phyloP scores from a whole-genome alignment of 192 early-diverging fungal species.

The Dissophora ornata region DNA sequence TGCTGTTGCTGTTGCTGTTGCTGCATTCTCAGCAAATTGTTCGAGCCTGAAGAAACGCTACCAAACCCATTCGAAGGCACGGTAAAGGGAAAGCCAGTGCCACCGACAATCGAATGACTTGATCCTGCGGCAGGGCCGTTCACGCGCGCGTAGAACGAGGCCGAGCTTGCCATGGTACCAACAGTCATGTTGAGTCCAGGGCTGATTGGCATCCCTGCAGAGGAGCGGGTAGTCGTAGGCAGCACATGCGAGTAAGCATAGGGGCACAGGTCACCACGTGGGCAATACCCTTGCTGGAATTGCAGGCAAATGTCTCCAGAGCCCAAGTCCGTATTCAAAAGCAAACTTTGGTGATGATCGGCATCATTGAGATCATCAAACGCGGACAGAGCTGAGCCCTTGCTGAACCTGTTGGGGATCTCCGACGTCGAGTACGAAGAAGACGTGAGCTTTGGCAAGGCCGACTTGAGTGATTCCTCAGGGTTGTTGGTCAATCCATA shows the following conservation, averaged over 20 bases:
- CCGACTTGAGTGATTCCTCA: constrained; percentile 43
- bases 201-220: constrained; percentile 27
- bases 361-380: constrained; percentile 32
- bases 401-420: constrained; percentile 43
- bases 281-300: constrained; percentile 58
- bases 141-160: constrained; percentile 29
- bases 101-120: constrained; percentile 24
- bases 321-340: constrained; percentile 30
- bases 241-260: constrained; percentile 57
- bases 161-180: constrained; percentile 37
- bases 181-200: constrained; percentile 31
- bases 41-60: constrained; percentile 25
- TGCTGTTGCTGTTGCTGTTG: no score
- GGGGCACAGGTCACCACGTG: constrained; percentile 65
- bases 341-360: constrained; percentile 25
- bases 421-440: constrained; percentile 64
- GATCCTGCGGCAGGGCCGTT: constrained; percentile 28
- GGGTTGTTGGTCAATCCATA: constrained; percentile 32
- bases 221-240: constrained; percentile 28
- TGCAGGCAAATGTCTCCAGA: constrained; percentile 51
- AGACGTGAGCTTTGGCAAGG: constrained; percentile 53
- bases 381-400: constrained; percentile 30
- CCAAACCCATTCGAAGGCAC: constrained; percentile 32
- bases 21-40: constrained; percentile 38
- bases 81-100: constrained; percentile 35